Evolutionary conservation across 306 rosid species (phyloP), one percentile per base, ranked within the genome.

Genomic region (Quercus wislizeni): DNA sequence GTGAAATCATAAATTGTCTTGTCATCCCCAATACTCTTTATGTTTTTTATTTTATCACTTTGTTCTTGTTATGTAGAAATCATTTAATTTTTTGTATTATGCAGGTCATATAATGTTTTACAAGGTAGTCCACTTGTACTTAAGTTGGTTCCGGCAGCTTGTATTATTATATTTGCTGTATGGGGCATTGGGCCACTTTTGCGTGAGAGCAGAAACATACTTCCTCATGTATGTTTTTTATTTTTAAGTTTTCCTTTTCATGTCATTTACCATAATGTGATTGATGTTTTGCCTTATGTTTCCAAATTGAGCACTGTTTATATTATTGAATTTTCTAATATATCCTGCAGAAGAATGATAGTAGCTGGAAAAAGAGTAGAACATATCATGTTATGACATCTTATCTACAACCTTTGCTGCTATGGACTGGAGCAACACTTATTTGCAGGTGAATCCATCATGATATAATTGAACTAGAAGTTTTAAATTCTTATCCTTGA

Each of bases 121-220:
- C 92, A 92, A 80, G 85, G 89, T 82, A 79, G 86, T 81, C 93
- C 96, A 81, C 85, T 82, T 83, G 38, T 85, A 14, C 74, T 82
- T 55, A 90, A 89, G 86, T 85, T 91, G 87, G 82, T 91, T 78
- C 85, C 97, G 62, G 91, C 99, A 75, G 80, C 84, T 84, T 89
- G 90, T 58, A 41, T 86, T 57, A 83, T 92, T 78, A 74, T 88
- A 65, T 95, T 95, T 87, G 88, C 98, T 72, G 49, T 88, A 75
- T 92, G 99, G 93, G 99, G 98, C 79, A 82, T 95, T 80, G 84
- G 80, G 58, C 99, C 98, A 75, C 87, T 92, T 81, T 80, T 87
- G 75, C 86, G 84, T 76, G 88, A 85, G 74, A 78, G 84, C 71
- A 87, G 97, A 84, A 91, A 88, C 77, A 38, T 83, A 41, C 62